Conservation (phyloP, 2,329 filamentous ascomycete species). For the Trichoderma sp. region DNA sequence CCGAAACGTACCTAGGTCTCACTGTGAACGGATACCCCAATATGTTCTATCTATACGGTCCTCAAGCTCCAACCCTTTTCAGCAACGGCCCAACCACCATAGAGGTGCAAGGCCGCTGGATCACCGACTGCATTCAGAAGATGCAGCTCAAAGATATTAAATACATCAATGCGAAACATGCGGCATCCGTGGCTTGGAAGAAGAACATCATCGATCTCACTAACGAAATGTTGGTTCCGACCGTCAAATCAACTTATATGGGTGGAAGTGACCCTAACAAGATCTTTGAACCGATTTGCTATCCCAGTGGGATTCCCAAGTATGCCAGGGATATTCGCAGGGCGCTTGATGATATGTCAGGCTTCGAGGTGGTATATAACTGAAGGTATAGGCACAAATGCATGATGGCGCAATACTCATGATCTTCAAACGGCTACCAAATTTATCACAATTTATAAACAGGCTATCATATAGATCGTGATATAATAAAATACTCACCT, state of each 20-base stretch:
- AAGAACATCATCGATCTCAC: slow-evolving; percentile 49
- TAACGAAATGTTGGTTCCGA: slow-evolving; percentile 51
- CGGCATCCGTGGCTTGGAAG: slow-evolving; percentile 53
- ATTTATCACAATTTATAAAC: no score
- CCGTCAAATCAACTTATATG: slow-evolving; percentile 55
- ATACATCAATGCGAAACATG: slow-evolving; percentile 51
- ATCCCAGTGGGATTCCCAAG: slow-evolving; percentile 43
- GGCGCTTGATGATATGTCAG: slow-evolving; percentile 40
- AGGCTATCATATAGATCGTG: no score
- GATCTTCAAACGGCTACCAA: neutral
- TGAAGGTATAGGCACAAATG: neutral
- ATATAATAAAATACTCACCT: no score
- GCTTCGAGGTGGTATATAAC: slow-evolving; percentile 37
- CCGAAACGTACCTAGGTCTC: slow-evolving; percentile 48
- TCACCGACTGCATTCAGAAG: slow-evolving; percentile 52
- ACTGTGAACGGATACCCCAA: slow-evolving; percentile 50
- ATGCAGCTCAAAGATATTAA: slow-evolving; percentile 49
- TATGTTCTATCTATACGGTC: slow-evolving; percentile 57
- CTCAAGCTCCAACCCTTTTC: slow-evolving; percentile 58
- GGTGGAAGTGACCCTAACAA: slow-evolving; percentile 58
- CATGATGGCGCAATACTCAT: neutral
- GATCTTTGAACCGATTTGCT: slow-evolving; percentile 53
- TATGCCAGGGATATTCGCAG: slow-evolving; percentile 40
- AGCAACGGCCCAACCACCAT: slow-evolving; percentile 57
- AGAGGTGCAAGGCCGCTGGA: slow-evolving; percentile 60